Percentiles rank a stretch among this genome's conserved stretches.
Evolutionary conservation across 2,329 filamentous ascomycete genomes (phyloP).

Genomic region (Trichoderma sp.): DNA sequence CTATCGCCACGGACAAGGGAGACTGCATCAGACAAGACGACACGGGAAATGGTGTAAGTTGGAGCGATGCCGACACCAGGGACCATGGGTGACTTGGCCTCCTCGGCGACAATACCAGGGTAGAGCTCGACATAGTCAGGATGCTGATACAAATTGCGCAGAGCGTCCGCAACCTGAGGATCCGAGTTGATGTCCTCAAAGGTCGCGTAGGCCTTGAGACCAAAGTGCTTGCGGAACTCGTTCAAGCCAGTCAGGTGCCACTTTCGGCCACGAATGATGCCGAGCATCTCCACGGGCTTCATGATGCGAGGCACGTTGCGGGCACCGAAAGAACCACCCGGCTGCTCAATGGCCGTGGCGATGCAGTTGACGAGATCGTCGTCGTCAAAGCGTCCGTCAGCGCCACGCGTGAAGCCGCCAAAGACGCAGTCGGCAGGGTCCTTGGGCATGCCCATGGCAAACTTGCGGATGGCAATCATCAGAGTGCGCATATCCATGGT

Average conservation of each 20-base stretch:
- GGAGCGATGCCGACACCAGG: conserved; percentile 75
- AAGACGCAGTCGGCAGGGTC: conserved; percentile 73
- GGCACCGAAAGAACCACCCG: conserved; percentile 72
- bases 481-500: conserved; percentile 62
- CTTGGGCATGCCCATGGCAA: conserved; percentile 59
- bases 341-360: conserved; percentile 70
- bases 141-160: conserved; percentile 71
- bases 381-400: conserved; percentile 71
- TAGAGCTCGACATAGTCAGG: conserved; percentile 81
- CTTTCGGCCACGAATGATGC: conserved; percentile 72
- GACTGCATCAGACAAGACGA: conserved; percentile 76
- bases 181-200: conserved; percentile 87
- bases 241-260: conserved; percentile 82
- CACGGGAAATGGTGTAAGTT: conserved; percentile 74
- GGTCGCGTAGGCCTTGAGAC: conserved; percentile 70
- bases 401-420: conserved; percentile 62
- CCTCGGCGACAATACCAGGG: conserved; percentile 74
- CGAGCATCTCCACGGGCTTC: conserved; percentile 75
- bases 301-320: conserved; percentile 74
- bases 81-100: conserved; percentile 71
- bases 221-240: conserved; percentile 82
- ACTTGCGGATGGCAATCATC: conserved; percentile 61
- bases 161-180: conserved; percentile 64
- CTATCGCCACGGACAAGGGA: conserved; percentile 76
- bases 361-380: conserved; percentile 75